Evolutionary conservation across 805 yeast genomes (phyloP), one percentile per base, ranked within the genome.

Genomic region (Saccharomycopsis oosterbeekiorum): DNA sequence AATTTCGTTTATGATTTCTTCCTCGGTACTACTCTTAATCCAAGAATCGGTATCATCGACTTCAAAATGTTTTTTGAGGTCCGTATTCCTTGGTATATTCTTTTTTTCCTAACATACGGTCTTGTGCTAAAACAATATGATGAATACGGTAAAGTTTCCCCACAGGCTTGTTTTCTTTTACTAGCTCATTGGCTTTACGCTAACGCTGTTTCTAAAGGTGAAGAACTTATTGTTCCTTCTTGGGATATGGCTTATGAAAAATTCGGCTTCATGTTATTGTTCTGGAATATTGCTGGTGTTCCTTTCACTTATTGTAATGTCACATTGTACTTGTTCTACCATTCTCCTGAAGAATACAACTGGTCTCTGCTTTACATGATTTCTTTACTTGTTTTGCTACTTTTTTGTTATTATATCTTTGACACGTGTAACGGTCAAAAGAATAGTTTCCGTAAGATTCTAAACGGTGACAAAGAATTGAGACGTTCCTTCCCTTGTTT

Each of bases 221-320:
- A 94, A 76, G 98, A 94, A 73, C 78, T 93, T 68, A 94, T 94
- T 72, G 96, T 92, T 65, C 97, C 98, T 68, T 88, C 97, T 19
- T 94, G 99, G 98, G 99, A 94, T 74, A 93, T 94, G 97, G 97
- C 96, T 39, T 94, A 94, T 74, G 99, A 94, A 74, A 94, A 94
- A 76, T 94, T 94, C 69, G 99, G 99, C n/a, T 94, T 94, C 79
- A 92, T 94, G 98, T 82, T 94, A 67, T 84, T 92, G 68, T 94
- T 94, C 80, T 94, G 99, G 99, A 94, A 94, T 77, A 90, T 94
- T 73, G 97, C 97, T 39, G 99, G 99, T 69, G 99, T 94, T 51
- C 99, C 99, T 57, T 94, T 85, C 84, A 93, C 98, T 53, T 94
- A 94, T 78, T 90, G 97, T 75, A 97, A 91, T 71, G 86, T 96